These are phyloP conservation scores for Alternaria alternata DNA, from an alignment of 2,329 filamentous ascomycete genomes.

Conservation along the genomic window DNA sequence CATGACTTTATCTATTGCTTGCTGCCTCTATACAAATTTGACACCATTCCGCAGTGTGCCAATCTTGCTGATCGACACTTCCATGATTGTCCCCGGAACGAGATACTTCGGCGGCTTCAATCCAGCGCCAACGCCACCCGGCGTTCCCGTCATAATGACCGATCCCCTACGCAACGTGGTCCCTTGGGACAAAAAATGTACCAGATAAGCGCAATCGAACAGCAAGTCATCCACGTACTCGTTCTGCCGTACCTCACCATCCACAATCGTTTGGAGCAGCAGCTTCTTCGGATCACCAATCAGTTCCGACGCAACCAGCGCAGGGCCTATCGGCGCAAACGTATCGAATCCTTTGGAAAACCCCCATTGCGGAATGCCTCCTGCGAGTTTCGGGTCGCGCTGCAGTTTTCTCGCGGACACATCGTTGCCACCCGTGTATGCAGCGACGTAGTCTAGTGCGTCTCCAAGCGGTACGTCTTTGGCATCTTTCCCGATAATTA, in stretches of 20 bases:
- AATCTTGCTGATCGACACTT: conserved; percentile 28
- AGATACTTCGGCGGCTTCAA: conserved; percentile 51
- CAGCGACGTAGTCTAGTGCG: conserved; percentile 58
- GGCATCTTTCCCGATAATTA: conserved; percentile 60
- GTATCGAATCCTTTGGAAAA: conserved; percentile 58
- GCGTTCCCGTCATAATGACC: conserved; percentile 57
- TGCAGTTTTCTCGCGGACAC: conserved; percentile 57
- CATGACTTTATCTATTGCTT: no score
- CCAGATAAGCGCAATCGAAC: neutral
- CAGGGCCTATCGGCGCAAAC: conserved; percentile 58
- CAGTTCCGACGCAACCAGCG: neutral
- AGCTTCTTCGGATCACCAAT: neutral
- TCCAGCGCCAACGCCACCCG: conserved; percentile 54
- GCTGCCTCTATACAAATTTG: no score
- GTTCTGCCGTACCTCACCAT: neutral
- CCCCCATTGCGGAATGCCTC: conserved; percentile 2
- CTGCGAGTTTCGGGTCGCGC: neutral
- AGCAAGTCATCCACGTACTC: neutral
- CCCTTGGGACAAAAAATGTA: conserved; percentile 25
- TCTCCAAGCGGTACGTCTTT: conserved; percentile 54
- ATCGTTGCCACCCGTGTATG: conserved; percentile 62
- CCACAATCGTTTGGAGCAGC: neutral
- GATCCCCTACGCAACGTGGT: conserved; percentile 49
- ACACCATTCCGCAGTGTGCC: neutral
- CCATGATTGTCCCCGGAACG: conserved; percentile 49